Conservation (phyloP, 768 basidiomycete genomes). For the Phaffia australis region DNA sequence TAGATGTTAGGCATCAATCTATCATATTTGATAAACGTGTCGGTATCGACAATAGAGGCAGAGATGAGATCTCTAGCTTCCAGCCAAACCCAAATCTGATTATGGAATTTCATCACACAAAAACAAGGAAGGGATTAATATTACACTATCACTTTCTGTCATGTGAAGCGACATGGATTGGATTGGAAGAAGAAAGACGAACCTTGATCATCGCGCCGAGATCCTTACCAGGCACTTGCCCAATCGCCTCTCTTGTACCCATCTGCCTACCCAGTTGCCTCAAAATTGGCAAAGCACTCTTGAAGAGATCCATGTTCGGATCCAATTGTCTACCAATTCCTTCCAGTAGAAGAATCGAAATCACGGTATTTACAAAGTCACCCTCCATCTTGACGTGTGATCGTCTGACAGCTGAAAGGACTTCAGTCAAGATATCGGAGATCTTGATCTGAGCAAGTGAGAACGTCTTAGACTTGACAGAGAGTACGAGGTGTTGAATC, state of each 20-base stretch:
- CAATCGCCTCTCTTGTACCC: slow-evolving; percentile 54
- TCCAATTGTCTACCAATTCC: slow-evolving; percentile 92
- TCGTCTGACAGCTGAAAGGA: slow-evolving; percentile 68
- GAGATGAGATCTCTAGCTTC: slow-evolving; percentile 83
- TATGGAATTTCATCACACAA: too few species aligned
- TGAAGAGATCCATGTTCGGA: slow-evolving; percentile 84
- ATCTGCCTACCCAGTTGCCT: slow-evolving; percentile 84
- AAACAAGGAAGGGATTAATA: too few species aligned
- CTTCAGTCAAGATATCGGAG: slow-evolving; percentile 80
- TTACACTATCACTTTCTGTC: too few species aligned
- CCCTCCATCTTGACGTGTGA: slow-evolving; percentile 99
- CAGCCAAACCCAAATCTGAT: slow-evolving; percentile 80
- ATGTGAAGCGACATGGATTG: neutral
- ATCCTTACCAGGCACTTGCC: slow-evolving; percentile 38
- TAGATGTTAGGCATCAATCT: slow-evolving; percentile 48
- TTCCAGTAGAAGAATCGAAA: slow-evolving; percentile 83
- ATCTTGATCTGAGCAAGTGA: slow-evolving; percentile 94
- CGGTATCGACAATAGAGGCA: slow-evolving; percentile 64
- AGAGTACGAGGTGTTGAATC: slow-evolving; percentile 90
- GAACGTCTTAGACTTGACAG: slow-evolving; percentile 87
- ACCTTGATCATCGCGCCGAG: slow-evolving; percentile 84
- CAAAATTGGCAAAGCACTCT: slow-evolving; percentile 85
- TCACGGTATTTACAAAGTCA: slow-evolving; percentile 96
- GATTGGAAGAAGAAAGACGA: slow-evolving; percentile 26
- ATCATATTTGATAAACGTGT: slow-evolving; percentile 41